Conservation (phyloP, 768 basidiomycete species). For the Leccinum barrowsii region DNA sequence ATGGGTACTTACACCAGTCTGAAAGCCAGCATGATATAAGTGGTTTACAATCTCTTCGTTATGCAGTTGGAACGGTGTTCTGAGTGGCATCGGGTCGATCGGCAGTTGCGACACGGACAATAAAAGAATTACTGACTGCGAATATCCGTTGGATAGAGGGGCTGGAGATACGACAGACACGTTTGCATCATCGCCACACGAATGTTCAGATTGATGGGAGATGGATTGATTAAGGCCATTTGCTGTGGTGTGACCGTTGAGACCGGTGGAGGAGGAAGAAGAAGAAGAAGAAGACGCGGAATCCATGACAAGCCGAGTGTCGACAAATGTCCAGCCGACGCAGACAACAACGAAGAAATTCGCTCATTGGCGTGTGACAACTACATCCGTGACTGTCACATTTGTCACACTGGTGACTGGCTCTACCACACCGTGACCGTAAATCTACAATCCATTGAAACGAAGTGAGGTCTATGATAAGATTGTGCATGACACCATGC, state of each 20-base stretch:
- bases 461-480: slow-evolving; percentile 51
- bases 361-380: slow-evolving; percentile 19
- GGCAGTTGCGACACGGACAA: not conserved
- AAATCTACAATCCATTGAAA: slow-evolving; percentile 43
- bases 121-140: slow-evolving; percentile 45
- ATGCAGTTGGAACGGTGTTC: slow-evolving; percentile 55
- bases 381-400: slow-evolving; percentile 21
- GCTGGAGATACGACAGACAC: slow-evolving; percentile 28
- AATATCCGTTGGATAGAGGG: slow-evolving; percentile 53
- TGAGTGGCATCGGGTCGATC: slow-evolving; percentile 18
- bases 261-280: slow-evolving; percentile 25
- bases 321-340: not conserved
- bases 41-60: slow-evolving; percentile 77
- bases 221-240: slow-evolving; percentile 44
- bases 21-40: slow-evolving; percentile 76
- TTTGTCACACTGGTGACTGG: slow-evolving; percentile 4
- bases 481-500: slow-evolving; percentile 44
- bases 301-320: slow-evolving; percentile 18
- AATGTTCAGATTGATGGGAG: slow-evolving; percentile 37
- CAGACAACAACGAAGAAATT: slow-evolving; percentile 15
- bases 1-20: slow-evolving; percentile 64
- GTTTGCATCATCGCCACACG: slow-evolving; percentile 33
- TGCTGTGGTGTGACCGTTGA: slow-evolving; percentile 52
- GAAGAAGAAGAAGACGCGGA: slow-evolving; percentile 14
- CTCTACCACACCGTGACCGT: slow-evolving; percentile 14